Evolutionary conservation across 116 monocot species (phyloP).

Genomic region (Cymodocea nodosa): DNA sequence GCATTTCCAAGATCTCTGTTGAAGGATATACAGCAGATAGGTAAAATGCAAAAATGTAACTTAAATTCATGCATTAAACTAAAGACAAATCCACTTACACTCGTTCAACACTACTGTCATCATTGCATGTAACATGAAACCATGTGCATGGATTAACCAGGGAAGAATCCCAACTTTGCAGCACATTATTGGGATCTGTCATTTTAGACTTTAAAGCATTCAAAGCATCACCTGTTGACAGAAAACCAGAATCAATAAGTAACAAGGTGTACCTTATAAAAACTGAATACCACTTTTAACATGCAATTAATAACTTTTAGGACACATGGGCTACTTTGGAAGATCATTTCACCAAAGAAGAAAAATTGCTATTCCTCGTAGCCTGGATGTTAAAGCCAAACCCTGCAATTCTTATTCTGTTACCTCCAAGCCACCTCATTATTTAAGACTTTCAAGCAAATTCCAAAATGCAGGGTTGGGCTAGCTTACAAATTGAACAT

Average conservation of each 20-base stretch:
- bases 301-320: neutral
- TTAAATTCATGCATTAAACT: neutral
- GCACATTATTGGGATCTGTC: slow-evolving; percentile 66
- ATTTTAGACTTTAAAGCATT: slow-evolving; percentile 42
- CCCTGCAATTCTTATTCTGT: no score
- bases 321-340: neutral
- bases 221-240: slow-evolving; percentile 67
- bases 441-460: no score
- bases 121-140: slow-evolving; percentile 87
- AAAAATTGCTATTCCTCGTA: no score
- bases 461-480: no score
- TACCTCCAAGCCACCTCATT: no score
- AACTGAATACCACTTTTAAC: no score
- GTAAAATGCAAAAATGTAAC: neutral
- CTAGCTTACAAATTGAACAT: no score
- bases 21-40: neutral
- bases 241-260: slow-evolving; percentile 4
- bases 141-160: slow-evolving; percentile 89
- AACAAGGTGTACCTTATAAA: neutral
- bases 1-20: slow-evolving; percentile 85
- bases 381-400: no score
- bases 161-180: slow-evolving; percentile 90
- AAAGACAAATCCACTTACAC: slow-evolving; percentile 39
- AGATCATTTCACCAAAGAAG: no score
- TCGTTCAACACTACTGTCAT: slow-evolving; percentile 74